Conservation (phyloP, 2,329 filamentous ascomycete species). For the Nigrospora osmanthi region DNA sequence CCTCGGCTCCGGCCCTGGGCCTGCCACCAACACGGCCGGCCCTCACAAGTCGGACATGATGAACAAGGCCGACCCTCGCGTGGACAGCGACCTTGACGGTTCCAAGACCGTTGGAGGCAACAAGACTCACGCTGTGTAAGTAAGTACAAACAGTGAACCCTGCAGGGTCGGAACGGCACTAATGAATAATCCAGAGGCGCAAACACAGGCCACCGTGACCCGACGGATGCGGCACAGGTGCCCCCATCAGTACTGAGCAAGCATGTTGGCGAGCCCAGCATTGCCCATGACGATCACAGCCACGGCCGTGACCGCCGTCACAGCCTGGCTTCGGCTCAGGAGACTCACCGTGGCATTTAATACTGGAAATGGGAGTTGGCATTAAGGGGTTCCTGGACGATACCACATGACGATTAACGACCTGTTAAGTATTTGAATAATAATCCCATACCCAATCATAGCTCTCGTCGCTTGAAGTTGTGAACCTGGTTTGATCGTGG, state of each 20-base stretch:
- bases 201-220: conserved; percentile 27
- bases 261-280: conserved; percentile 34
- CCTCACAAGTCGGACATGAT: conserved; percentile 32
- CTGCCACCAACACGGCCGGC: conserved; percentile 18
- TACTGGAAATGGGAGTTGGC: neutral
- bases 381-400: neutral
- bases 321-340: conserved; percentile 37
- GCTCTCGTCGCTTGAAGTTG: too few relatives aligned
- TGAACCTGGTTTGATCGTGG: too few relatives aligned
- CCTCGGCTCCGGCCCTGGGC: conserved; percentile 12
- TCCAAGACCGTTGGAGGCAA: conserved; percentile 46
- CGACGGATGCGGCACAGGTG: conserved; percentile 48
- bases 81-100: conserved; percentile 48
- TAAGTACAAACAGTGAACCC: conserved; percentile 8
- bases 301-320: conserved; percentile 39
- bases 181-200: conserved; percentile 2
- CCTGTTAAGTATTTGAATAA: neutral
- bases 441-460: too few relatives aligned
- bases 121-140: conserved; percentile 40
- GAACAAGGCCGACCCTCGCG: conserved; percentile 43
- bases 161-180: neutral
- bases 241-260: conserved; percentile 44
- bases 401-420: conserved; percentile 1
- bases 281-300: conserved; percentile 33
- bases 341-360: conserved; percentile 38